Evolutionary conservation across 208 protist genomes (phyloP).

Genomic region (Hexamita inflata): DNA sequence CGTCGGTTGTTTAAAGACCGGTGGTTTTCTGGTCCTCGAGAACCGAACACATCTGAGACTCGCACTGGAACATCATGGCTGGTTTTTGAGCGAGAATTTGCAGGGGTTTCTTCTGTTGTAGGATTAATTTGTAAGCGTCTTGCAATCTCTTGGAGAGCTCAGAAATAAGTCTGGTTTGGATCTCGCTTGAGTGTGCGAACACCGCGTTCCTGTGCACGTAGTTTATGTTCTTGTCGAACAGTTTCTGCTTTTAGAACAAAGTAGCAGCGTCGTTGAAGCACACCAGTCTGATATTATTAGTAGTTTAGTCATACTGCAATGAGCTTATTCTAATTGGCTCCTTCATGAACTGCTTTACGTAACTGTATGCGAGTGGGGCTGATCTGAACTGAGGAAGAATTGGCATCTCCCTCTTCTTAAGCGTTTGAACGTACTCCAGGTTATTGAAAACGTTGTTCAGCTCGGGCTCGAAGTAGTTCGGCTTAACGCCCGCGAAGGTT

Average conservation of each 20-base stretch:
- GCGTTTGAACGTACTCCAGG: background rate
- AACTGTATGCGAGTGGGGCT: background rate
- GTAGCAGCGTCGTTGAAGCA: background rate
- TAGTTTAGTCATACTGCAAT: background rate
- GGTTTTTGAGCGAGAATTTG: no score
- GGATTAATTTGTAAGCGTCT: no score
- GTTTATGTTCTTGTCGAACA: background rate
- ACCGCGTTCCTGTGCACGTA: no score
- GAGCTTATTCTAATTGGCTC: background rate
- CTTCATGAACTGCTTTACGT: background rate
- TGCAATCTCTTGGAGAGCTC: no score
- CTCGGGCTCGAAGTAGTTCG: background rate
- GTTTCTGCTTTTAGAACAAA: background rate
- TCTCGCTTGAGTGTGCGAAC: no score
- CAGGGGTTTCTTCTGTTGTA: no score
- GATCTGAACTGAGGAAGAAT: background rate
- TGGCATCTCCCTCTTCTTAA: conserved; percentile 14
- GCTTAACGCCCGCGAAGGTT: background rate
- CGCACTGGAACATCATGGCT: no score
- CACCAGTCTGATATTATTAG: background rate
- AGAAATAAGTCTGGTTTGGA: no score
- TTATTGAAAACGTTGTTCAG: background rate
- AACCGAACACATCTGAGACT: background rate
- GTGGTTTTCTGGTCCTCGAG: background rate
- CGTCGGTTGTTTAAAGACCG: background rate